Conservation (phyloP, 495 filamentous ascomycete genomes). For the Aspergillus ostianus region DNA sequence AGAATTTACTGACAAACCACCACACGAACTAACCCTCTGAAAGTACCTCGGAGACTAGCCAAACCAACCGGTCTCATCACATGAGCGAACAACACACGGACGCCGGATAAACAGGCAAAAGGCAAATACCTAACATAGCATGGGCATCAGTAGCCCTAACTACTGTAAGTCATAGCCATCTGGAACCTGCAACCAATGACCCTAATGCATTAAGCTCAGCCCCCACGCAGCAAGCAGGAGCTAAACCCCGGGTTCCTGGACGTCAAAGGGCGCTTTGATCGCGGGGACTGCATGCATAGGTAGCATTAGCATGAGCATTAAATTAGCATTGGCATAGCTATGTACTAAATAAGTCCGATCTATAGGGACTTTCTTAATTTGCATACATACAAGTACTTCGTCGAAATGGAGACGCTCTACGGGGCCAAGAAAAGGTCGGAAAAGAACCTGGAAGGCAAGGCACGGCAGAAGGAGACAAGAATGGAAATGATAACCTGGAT, state of each 20-base stretch:
- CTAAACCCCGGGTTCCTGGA: not conserved
- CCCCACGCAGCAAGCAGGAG: not conserved
- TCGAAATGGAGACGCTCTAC: too few relatives aligned
- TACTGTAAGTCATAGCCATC: too few relatives aligned
- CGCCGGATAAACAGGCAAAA: not conserved
- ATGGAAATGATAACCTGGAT: slow-evolving; percentile 6
- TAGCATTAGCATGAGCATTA: not conserved
- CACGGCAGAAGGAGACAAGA: not conserved
- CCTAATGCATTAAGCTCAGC: not conserved
- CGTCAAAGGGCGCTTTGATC: not conserved
- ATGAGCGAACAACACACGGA: too few relatives aligned
- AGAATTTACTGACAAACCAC: too few relatives aligned
- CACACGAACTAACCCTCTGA: too few relatives aligned
- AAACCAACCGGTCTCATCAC: too few relatives aligned
- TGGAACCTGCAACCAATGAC: not conserved
- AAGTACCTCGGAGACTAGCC: too few relatives aligned
- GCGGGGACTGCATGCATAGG: slow-evolving; percentile 8
- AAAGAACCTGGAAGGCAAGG: not conserved
- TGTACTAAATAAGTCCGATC: too few relatives aligned
- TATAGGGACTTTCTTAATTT: too few relatives aligned
- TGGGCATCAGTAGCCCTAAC: not conserved
- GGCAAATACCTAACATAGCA: not conserved
- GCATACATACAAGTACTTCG: not conserved
- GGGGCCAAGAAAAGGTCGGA: not conserved
- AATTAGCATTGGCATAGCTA: too few relatives aligned